These are phyloP conservation scores for Fistulinella staudtii DNA, from an alignment of 1,284 basidiomycete species.

Conservation along the genomic window DNA sequence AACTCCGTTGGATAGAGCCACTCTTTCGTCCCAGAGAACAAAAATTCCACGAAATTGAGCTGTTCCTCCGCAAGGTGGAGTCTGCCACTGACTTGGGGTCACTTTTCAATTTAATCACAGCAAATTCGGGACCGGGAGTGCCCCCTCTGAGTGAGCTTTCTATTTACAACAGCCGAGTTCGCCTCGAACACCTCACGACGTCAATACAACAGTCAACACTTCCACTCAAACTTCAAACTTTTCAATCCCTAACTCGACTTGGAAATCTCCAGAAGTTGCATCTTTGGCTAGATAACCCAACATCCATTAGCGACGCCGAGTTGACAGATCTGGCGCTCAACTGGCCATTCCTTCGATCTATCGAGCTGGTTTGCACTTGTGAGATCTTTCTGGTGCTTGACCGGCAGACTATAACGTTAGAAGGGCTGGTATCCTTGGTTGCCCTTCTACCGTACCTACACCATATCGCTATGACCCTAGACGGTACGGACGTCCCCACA, in stretches of 20 bases:
- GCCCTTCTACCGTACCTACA: no score
- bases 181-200: not conserved
- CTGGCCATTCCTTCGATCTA: no score
- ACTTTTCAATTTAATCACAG: not conserved
- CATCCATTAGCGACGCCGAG: not conserved
- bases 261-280: not conserved
- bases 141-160: not conserved
- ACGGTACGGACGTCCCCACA: not conserved
- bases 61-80: not conserved
- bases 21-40: not conserved
- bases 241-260: not conserved
- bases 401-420: no score
- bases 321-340: not conserved
- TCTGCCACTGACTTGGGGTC: not conserved
- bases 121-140: not conserved
- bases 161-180: not conserved
- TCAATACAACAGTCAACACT: not conserved
- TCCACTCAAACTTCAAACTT: not conserved
- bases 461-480: no score
- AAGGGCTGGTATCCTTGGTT: no score
- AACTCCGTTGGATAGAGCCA: not conserved
- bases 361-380: no score
- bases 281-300: not conserved
- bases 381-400: no score
- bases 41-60: not conserved